Conservation (phyloP, 305 asterid species). For the Solanum aculeatissimum region DNA sequence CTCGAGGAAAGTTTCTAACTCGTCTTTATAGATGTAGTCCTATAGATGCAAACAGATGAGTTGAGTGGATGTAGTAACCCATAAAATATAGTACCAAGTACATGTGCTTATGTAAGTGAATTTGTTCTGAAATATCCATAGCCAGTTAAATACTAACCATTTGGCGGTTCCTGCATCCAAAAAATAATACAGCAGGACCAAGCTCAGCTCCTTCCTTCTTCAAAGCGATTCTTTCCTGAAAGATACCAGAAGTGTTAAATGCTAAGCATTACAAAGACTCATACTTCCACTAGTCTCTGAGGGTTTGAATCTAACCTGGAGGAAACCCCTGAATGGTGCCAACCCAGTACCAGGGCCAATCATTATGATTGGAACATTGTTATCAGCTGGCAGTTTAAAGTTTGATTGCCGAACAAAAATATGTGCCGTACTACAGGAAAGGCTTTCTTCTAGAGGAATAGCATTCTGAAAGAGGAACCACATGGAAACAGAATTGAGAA, state of each 20-base stretch:
- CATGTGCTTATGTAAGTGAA: background rate
- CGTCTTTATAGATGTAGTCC: constrained; percentile 89
- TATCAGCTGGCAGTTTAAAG: constrained; percentile 85
- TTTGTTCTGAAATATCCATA: background rate
- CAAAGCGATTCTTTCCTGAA: constrained; percentile 90
- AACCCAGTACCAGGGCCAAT: constrained; percentile 99
- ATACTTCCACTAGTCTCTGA: background rate
- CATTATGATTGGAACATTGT: constrained; percentile 80
- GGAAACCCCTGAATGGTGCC: constrained; percentile 98
- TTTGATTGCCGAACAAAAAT: constrained; percentile 78
- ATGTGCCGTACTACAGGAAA: constrained; percentile 67
- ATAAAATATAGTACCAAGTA: background rate
- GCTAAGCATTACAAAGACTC: background rate
- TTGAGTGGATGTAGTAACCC: background rate
- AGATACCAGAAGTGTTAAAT: background rate
- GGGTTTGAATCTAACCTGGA: constrained; percentile 51
- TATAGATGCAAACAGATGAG: constrained; percentile 8
- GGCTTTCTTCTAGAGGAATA: constrained; percentile 55
- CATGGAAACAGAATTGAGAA: background rate
- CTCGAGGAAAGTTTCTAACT: constrained; percentile 47
- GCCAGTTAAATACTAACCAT: constrained; percentile 38
- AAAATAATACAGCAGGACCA: constrained; percentile 76
- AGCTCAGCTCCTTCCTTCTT: constrained; percentile 84
- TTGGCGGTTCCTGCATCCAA: constrained; percentile 89
- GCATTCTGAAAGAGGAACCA: constrained; percentile 52